Conservation (phyloP, 192 early-diverging fungal species). For the Oehlia diaphana region DNA sequence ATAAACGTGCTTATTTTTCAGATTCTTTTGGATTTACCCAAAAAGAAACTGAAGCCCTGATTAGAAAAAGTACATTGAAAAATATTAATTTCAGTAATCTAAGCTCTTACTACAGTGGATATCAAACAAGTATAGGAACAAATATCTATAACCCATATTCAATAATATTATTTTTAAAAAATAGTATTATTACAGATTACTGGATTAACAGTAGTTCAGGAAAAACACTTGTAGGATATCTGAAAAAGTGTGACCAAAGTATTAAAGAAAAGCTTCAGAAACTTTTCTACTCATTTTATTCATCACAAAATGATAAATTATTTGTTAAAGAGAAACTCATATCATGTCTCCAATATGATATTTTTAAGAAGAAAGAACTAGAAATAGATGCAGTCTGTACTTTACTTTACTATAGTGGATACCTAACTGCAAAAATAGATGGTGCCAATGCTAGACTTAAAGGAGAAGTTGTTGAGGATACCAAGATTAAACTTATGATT, state of each 20-base stretch:
- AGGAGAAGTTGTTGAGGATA: neutral
- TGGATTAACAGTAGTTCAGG: neutral
- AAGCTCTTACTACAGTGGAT: neutral
- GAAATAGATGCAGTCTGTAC: conserved; percentile 10
- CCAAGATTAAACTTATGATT: neutral
- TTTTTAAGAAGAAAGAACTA: neutral
- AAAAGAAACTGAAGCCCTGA: neutral
- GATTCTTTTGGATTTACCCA: conserved; percentile 7
- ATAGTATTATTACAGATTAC: neutral
- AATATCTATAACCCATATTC: conserved; percentile 18
- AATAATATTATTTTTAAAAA: neutral
- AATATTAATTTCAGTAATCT: neutral
- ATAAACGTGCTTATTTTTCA: neutral
- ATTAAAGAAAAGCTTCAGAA: neutral
- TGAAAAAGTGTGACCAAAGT: conserved; percentile 3
- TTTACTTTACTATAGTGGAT: conserved; percentile 6
- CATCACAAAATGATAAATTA: neutral
- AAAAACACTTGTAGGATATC: neutral
- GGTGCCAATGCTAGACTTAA: neutral
- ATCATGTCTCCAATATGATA: neutral
- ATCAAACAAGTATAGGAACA: neutral
- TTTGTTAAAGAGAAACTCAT: neutral
- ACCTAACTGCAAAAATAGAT: neutral
- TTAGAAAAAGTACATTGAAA: neutral
- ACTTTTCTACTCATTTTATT: conserved; percentile 3